Evolutionary conservation across 2,329 filamentous ascomycete species (phyloP).

Genomic region (Plectosphaerella cucumerina): DNA sequence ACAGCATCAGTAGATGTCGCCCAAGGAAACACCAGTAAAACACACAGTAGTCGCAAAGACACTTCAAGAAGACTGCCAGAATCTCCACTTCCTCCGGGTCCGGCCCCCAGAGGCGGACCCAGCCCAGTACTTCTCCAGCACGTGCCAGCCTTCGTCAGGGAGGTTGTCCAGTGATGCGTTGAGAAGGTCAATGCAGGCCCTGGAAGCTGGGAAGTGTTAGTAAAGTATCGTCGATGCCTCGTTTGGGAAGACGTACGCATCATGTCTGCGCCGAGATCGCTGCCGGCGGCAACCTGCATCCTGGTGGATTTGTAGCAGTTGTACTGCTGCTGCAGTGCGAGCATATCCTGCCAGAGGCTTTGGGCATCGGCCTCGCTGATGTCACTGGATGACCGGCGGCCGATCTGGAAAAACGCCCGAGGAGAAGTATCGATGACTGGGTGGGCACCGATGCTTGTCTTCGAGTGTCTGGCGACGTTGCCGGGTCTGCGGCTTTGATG

Average conservation of each 20-base stretch:
- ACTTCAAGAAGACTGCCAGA: slow-evolving; percentile 10
- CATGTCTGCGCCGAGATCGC: slow-evolving; percentile 9
- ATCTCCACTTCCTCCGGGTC: slow-evolving; percentile 14
- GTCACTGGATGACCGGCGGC: background rate
- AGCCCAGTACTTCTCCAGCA: slow-evolving; percentile 14
- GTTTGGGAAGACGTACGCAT: slow-evolving; percentile 10
- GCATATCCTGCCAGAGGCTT: slow-evolving; percentile 13
- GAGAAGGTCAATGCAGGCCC: slow-evolving; percentile 17
- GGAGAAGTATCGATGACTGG: background rate
- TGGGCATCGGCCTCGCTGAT: background rate
- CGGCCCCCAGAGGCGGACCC: slow-evolving; percentile 3
- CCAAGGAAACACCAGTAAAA: background rate
- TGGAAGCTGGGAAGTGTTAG: slow-evolving; percentile 12
- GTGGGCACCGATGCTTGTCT: background rate
- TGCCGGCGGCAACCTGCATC: slow-evolving; percentile 13
- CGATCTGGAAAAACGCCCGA: background rate
- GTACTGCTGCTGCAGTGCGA: slow-evolving; percentile 12
- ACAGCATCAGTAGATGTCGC: no score
- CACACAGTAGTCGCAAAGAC: slow-evolving; percentile 2
- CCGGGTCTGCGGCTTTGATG: background rate
- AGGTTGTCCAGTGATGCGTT: slow-evolving; percentile 17
- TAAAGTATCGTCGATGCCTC: background rate
- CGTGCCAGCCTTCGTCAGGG: slow-evolving; percentile 16
- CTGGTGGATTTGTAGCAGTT: slow-evolving; percentile 15
- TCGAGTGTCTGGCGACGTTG: background rate